Percentiles rank a stretch among this genome's conserved stretches.
These are phyloP conservation scores for Scutellaria barbata DNA, from an alignment of 257 asterid species.

Conservation along the genomic window DNA sequence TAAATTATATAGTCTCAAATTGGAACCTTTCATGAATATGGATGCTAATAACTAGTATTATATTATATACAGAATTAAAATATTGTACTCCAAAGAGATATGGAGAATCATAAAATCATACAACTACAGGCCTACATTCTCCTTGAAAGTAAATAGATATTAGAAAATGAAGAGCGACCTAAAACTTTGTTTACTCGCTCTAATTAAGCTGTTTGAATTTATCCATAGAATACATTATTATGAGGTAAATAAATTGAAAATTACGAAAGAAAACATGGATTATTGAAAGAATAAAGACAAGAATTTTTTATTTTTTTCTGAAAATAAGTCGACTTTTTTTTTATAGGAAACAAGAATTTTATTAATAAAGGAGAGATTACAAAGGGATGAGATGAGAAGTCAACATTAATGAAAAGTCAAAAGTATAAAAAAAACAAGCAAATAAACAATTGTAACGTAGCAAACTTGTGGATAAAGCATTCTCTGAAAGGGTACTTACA, in stretches of 20 bases:
- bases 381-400: too few relatives aligned
- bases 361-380: too few relatives aligned
- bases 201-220: too few relatives aligned
- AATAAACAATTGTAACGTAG: conserved; percentile 22
- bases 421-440: background rate
- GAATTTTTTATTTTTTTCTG: background rate
- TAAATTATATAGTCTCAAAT: too few relatives aligned
- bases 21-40: too few relatives aligned
- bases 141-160: background rate
- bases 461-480: conserved; percentile 8
- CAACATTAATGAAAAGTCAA: background rate
- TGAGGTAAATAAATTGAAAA: background rate
- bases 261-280: conserved; percentile 2
- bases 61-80: too few relatives aligned
- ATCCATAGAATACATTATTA: conserved; percentile 14
- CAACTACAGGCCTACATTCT: too few relatives aligned
- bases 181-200: background rate
- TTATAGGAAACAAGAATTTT: too few relatives aligned
- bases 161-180: background rate
- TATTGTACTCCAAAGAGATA: too few relatives aligned
- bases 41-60: too few relatives aligned
- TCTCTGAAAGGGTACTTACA: conserved; percentile 58
- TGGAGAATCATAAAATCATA: too few relatives aligned
- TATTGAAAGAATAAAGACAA: conserved; percentile 11
- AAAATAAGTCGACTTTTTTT: background rate